A percentile compares a stretch with the other conserved stretches of the same genome.
Evolutionary conservation across 139 green algal genomes (phyloP).

Genomic region (Chlorella sp.): DNA sequence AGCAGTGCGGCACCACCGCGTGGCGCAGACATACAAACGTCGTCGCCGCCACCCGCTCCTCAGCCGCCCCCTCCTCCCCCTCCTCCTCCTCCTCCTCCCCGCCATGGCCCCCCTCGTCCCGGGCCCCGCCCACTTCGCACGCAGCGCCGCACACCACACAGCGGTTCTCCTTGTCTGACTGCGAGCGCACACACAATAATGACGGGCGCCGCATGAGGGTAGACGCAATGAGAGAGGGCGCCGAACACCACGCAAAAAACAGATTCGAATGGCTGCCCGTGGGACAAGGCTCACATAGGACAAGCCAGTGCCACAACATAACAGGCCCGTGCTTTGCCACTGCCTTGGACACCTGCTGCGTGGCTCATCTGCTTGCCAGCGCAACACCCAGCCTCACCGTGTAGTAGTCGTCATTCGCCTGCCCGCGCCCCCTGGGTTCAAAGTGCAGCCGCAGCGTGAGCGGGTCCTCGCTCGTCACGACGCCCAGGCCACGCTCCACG

Average conservation of each 20-base stretch:
- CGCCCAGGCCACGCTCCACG: constrained; percentile 22
- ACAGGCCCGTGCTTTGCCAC: too few relatives aligned
- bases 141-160: constrained; percentile 34
- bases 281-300: background rate
- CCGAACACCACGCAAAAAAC: too few relatives aligned
- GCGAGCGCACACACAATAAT: background rate
- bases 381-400: constrained; percentile 15
- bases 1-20: constrained; percentile 66
- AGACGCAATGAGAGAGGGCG: too few relatives aligned
- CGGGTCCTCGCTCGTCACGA: constrained; percentile 15
- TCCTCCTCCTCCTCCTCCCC: background rate
- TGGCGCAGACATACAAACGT: constrained; percentile 40
- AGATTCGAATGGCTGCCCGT: background rate
- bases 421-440: constrained; percentile 27
- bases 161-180: constrained; percentile 26
- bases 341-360: background rate
- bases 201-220: too few relatives aligned
- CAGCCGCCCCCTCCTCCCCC: background rate
- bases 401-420: constrained; percentile 34
- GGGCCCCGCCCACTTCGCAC: background rate
- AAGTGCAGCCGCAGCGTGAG: constrained; percentile 25
- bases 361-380: background rate
- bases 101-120: background rate
- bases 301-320: background rate
- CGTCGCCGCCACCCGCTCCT: too few relatives aligned